phyloP scores from a whole-genome alignment of 2,329 filamentous ascomycete genomes.

The Trichoderma atroviride region DNA sequence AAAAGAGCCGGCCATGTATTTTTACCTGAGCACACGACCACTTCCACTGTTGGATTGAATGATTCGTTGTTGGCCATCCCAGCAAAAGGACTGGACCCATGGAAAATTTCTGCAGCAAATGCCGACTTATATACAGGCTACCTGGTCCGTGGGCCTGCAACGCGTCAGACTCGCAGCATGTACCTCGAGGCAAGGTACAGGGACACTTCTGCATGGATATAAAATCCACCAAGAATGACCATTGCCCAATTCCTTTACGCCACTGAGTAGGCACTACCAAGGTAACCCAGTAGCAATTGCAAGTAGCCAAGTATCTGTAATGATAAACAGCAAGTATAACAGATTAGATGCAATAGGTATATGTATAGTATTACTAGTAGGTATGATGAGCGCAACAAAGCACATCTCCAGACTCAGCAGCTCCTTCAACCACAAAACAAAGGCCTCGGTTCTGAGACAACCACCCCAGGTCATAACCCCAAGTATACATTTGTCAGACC shows the following conservation, averaged over 20 bases:
- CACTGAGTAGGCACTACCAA: too few relatives aligned
- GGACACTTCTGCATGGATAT: neutral
- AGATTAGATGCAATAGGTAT: neutral
- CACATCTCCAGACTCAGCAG: neutral
- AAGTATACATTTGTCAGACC: slow-evolving; percentile 4
- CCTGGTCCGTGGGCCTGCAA: neutral
- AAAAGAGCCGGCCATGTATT: neutral
- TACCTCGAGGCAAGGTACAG: neutral
- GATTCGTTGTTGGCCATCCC: neutral
- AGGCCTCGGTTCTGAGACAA: neutral
- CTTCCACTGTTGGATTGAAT: neutral
- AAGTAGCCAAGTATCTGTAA: neutral
- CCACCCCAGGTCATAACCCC: neutral
- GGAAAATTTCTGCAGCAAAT: slow-evolving; percentile 6
- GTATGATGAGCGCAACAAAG: slow-evolving; percentile 12
- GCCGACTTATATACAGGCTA: neutral
- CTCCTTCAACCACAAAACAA: neutral
- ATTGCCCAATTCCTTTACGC: neutral
- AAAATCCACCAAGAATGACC: neutral
- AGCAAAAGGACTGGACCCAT: neutral
- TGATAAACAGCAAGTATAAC: neutral
- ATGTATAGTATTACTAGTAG: slow-evolving; percentile 9
- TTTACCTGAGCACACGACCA: neutral
- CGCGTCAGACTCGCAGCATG: slow-evolving; percentile 14
- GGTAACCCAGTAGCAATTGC: neutral